Base-by-base conservation (phyloP, 805 yeast genomes). In the Saccharomycopsis sp. region DNA sequence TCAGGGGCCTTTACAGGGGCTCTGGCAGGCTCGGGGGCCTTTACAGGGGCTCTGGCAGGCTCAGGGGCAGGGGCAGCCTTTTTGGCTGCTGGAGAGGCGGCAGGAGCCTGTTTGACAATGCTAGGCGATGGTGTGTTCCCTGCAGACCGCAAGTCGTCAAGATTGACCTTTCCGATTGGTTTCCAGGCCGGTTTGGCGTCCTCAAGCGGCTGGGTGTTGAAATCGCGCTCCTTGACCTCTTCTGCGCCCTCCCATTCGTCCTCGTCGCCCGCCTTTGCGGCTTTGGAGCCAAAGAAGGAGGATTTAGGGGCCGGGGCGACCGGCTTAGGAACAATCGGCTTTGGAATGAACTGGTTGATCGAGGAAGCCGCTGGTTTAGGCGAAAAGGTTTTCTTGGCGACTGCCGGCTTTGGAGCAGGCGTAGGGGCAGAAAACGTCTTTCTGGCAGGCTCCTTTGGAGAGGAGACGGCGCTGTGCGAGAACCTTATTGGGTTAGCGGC, bases 151-250 rank as follows among this genome's bases (percentile, higher is more conserved):
- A 76, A 77, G 55, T 73, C 78, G 37, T 72, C 76, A 58, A 76
- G 73, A 65, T 83, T 82, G 52, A 83, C 81, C 64, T 80, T 81
- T 24, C 88, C 88, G 54, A 82, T 74, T 54, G 88, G 88, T 66
- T 80, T 78, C 72, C 81, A 83, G 18, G 83, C 68, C 5, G 84
- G 73, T 62, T 72, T 73, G 53, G 69, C 73, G 53, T 75, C 71
- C 59, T 73, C 69, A 55, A 75, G 60, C 44, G 79, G 80, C 51
- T 80, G 75, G 62, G 75, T 67, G 59, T 78, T 69, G 53, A 83
- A 74, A 61, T 79, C 78, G 50, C 85, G 76, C 59, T 75, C 79
- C 58, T 74, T 66, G 20, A 76, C 65, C 59, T 74, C 78, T 24
- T 63, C 62, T n/a, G 80, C 80, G 61, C 75, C 77, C 61, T 71